phyloP scores from a whole-genome alignment of 345 rosid genomes.

The Aurinia saxatilis region DNA sequence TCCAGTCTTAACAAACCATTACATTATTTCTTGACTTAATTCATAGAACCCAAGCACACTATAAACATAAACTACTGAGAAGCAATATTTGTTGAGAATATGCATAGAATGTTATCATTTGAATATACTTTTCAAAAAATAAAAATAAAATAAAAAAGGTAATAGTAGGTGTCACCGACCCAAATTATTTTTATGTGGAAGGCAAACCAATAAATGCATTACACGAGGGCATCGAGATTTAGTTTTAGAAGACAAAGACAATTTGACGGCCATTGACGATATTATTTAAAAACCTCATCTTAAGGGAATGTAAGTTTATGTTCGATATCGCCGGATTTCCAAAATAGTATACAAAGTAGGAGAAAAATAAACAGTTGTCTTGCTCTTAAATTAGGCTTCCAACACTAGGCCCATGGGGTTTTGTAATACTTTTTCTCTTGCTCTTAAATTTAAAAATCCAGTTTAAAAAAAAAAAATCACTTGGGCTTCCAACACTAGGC shows the following conservation, averaged over 20 bases:
- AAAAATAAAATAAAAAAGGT: too few species aligned
- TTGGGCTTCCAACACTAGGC: too few species aligned
- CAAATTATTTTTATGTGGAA: conserved; percentile 4
- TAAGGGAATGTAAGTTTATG: not conserved
- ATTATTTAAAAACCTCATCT: not conserved
- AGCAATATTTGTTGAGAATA: conserved; percentile 6
- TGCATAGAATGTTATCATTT: conserved; percentile 13
- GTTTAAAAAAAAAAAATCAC: too few species aligned
- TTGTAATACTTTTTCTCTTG: too few species aligned
- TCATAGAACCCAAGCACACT: not conserved
- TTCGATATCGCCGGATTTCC: not conserved
- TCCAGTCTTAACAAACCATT: conserved; percentile 4
- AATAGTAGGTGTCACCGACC: conserved; percentile 22
- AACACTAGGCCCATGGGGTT: too few species aligned
- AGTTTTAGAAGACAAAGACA: conserved; percentile 14
- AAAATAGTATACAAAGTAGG: not conserved
- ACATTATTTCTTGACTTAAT: not conserved
- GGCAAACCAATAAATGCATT: conserved; percentile 13
- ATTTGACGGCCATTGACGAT: conserved; percentile 8
- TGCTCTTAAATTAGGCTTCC: too few species aligned
- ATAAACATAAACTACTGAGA: not conserved
- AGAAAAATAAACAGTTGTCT: too few species aligned
- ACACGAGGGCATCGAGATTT: conserved; percentile 20
- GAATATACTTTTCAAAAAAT: not conserved
- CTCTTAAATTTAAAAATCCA: too few species aligned